Evolutionary conservation across 2,329 filamentous ascomycete genomes (phyloP).

Genomic region (Trichophyton mentagrophytes): DNA sequence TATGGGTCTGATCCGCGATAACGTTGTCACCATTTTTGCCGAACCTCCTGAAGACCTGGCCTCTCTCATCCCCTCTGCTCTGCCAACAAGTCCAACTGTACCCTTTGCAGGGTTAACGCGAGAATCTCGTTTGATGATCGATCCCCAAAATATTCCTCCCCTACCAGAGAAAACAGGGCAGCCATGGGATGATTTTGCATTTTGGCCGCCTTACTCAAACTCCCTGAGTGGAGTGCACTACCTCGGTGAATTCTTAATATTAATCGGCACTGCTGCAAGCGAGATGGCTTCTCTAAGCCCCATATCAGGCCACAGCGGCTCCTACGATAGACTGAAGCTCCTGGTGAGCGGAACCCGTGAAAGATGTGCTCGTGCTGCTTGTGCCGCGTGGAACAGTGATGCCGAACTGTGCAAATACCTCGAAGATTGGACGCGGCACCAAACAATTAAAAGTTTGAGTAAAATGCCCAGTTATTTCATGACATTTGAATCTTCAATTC

Average conservation of each 20-base stretch:
- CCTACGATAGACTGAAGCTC: conserved; percentile 58
- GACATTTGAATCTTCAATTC: conserved; percentile 68
- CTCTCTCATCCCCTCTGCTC: conserved; percentile 57
- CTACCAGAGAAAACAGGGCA: conserved; percentile 69
- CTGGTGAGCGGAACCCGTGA: conserved; percentile 72
- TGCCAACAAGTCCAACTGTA: conserved; percentile 51
- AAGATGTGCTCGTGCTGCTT: conserved; percentile 71
- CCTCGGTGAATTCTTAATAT: conserved; percentile 63
- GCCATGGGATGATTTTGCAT: conserved; percentile 84
- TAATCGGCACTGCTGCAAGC: conserved; percentile 75
- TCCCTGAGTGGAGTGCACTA: conserved; percentile 87
- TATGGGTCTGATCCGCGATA: conserved; percentile 69
- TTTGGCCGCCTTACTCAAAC: conserved; percentile 91
- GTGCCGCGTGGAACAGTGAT: conserved; percentile 84
- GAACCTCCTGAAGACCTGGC: conserved; percentile 72
- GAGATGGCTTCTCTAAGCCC: conserved; percentile 69
- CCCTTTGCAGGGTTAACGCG: conserved; percentile 47
- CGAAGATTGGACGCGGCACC: conserved; percentile 81
- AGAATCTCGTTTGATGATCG: conserved; percentile 67
- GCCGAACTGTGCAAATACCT: conserved; percentile 84
- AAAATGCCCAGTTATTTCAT: conserved; percentile 80
- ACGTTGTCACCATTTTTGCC: conserved; percentile 67
- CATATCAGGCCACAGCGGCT: conserved; percentile 43
- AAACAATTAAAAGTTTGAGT: conserved; percentile 74
- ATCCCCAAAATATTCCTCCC: conserved; percentile 61